phyloP scores from a whole-genome alignment of 192 early-diverging fungal genomes.

The Podila epicladia region DNA sequence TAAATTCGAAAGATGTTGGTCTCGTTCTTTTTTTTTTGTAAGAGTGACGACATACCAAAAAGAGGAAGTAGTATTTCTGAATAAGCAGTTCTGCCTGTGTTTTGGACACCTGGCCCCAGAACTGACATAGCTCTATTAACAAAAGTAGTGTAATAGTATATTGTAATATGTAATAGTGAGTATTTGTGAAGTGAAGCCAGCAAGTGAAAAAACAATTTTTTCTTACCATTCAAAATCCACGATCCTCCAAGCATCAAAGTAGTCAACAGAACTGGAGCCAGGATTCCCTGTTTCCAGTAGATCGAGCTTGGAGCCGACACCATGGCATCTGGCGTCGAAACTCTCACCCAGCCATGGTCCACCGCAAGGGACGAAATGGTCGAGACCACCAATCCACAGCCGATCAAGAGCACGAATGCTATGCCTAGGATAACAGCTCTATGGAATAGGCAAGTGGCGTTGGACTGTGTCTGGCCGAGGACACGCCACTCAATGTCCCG shows the following conservation, averaged over 20 bases:
- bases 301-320: not conserved
- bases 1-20: not conserved
- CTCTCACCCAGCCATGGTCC: conserved; percentile 14
- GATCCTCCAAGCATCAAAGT: conserved; percentile 16
- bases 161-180: not conserved
- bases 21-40: too few relatives aligned
- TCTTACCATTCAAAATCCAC: conserved; percentile 32
- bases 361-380: conserved; percentile 22
- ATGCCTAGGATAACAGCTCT: not conserved
- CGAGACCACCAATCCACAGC: conserved; percentile 14
- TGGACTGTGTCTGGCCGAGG: conserved; percentile 9
- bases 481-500: conserved; percentile 29
- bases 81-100: conserved; percentile 16
- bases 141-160: too few relatives aligned
- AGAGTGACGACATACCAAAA: conserved; percentile 7
- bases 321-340: not conserved
- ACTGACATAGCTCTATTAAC: conserved; percentile 15
- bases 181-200: not conserved
- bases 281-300: conserved; percentile 15
- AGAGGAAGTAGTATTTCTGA: conserved; percentile 16
- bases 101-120: conserved; percentile 29
- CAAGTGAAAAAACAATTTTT: too few relatives aligned
- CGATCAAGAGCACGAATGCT: not conserved
- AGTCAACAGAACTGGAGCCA: conserved; percentile 7
- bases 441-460: not conserved